phyloP scores from a whole-genome alignment of 2,329 filamentous ascomycete species.

The Hypoxylon sp. region DNA sequence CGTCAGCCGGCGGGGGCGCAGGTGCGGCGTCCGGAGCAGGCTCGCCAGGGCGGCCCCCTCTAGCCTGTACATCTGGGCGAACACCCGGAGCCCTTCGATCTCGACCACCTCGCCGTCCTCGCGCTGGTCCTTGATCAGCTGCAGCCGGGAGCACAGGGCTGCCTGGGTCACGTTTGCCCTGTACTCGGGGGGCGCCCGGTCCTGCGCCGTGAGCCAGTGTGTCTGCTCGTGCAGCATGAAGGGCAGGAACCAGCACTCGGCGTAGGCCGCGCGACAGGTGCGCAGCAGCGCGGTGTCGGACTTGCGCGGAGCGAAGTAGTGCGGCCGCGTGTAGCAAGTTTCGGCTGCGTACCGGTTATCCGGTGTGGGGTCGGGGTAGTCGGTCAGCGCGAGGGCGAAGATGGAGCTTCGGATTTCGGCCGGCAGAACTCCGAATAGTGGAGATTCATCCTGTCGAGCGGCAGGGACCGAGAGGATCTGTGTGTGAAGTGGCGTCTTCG shows the following conservation, averaged over 20 bases:
- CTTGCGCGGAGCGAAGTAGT: conserved; percentile 19
- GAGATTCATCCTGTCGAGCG: conserved; percentile 12
- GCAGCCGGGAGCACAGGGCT: background rate
- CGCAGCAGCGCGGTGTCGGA: conserved; percentile 18
- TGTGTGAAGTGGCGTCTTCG: conserved; percentile 4
- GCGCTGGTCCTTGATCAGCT: conserved; percentile 15
- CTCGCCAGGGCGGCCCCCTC: conserved; percentile 1
- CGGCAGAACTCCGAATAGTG: conserved; percentile 14
- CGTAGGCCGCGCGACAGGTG: conserved; percentile 18
- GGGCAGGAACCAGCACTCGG: conserved; percentile 21
- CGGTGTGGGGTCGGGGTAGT: conserved; percentile 13
- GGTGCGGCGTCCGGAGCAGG: conserved; percentile 6
- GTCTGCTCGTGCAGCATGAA: conserved; percentile 18
- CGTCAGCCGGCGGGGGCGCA: conserved; percentile 13
- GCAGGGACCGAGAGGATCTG: conserved; percentile 15
- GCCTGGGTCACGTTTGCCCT: background rate
- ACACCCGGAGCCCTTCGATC: conserved; percentile 8
- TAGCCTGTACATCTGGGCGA: conserved; percentile 19
- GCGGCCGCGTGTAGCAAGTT: conserved; percentile 19
- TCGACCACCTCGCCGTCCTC: conserved; percentile 2
- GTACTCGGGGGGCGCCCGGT: conserved; percentile 18
- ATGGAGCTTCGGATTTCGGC: conserved; percentile 17
- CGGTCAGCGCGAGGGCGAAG: conserved; percentile 15
- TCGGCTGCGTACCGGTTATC: conserved; percentile 11
- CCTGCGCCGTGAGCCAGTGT: conserved; percentile 16